These are phyloP conservation scores for Chamaecrista fasciculata DNA, from an alignment of 306 rosid species.

Conservation along the genomic window DNA sequence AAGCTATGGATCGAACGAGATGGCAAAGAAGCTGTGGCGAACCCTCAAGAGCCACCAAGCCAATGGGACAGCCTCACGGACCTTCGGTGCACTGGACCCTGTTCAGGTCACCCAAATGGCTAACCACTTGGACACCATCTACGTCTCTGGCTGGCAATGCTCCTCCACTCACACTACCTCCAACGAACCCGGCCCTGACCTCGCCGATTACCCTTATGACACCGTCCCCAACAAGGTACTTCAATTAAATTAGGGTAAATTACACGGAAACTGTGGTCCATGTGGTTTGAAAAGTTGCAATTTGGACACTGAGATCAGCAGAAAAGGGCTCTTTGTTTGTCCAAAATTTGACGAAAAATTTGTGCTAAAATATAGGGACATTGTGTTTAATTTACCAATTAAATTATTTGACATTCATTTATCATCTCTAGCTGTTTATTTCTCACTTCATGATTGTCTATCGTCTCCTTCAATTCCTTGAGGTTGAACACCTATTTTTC, in stretches of 20 bases:
- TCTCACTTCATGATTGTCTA: too few relatives aligned
- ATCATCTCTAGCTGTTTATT: too few relatives aligned
- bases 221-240: conserved; percentile 96
- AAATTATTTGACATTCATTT: too few relatives aligned
- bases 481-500: conserved; percentile 80
- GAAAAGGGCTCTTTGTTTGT: too few relatives aligned
- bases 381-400: too few relatives aligned
- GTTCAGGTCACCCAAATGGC: conserved; percentile 98
- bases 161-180: conserved; percentile 85
- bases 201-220: conserved; percentile 96
- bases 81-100: conserved; percentile 96
- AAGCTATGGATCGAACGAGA: conserved; percentile 71
- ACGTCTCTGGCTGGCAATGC: conserved; percentile 99
- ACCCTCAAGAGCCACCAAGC: conserved; percentile 84
- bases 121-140: conserved; percentile 78
- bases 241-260: too few relatives aligned
- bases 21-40: conserved; percentile 88
- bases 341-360: too few relatives aligned
- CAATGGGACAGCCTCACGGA: conserved; percentile 83
- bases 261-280: too few relatives aligned
- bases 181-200: conserved; percentile 98
- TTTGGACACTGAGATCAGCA: too few relatives aligned
- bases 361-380: too few relatives aligned
- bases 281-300: too few relatives aligned
- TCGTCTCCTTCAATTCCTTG: background rate